A percentile compares a stretch with the other conserved stretches of the same genome.
Evolutionary conservation across 1,139 yeast genomes (phyloP).

Genomic region (Yamadazyma atlantica): DNA sequence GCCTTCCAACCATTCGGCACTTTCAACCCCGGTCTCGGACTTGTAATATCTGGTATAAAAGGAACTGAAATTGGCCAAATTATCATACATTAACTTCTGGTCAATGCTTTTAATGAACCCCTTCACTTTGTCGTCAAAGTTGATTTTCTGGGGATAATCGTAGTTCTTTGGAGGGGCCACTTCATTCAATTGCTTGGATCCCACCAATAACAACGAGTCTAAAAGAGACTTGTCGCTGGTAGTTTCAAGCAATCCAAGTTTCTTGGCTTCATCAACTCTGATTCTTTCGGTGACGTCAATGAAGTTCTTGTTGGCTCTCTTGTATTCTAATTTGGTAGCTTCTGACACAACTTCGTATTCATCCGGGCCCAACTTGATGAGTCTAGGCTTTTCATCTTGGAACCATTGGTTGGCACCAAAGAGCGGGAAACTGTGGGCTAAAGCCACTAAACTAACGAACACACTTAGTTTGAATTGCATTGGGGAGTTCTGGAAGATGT

Average conservation of each 20-base stretch:
- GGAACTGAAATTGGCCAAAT: slow-evolving; percentile 63
- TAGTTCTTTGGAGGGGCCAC: slow-evolving; percentile 29
- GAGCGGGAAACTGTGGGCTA: slow-evolving; percentile 4
- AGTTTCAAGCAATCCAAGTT: slow-evolving; percentile 26
- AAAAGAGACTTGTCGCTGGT: slow-evolving; percentile 13
- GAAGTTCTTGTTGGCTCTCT: slow-evolving; percentile 56
- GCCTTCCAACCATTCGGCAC: slow-evolving; percentile 69
- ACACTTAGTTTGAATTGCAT: not conserved
- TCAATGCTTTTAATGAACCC: slow-evolving; percentile 42
- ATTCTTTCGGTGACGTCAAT: slow-evolving; percentile 66
- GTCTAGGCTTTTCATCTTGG: slow-evolving; percentile 13
- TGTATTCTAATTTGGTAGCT: slow-evolving; percentile 53
- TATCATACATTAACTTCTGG: slow-evolving; percentile 46
- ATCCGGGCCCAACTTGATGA: slow-evolving; percentile 40
- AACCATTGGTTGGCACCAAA: slow-evolving; percentile 7
- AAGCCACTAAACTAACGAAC: not conserved
- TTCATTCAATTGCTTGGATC: slow-evolving; percentile 31
- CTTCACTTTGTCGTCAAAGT: slow-evolving; percentile 40
- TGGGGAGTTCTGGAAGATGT: not conserved
- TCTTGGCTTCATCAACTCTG: slow-evolving; percentile 26
- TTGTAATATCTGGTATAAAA: slow-evolving; percentile 83
- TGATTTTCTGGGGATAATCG: slow-evolving; percentile 52
- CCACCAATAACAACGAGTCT: slow-evolving; percentile 20
- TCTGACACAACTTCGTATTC: slow-evolving; percentile 51
- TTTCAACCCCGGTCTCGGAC: slow-evolving; percentile 64